Conservation (phyloP, 805 yeast genomes). For the Candida methanosorbosa region DNA sequence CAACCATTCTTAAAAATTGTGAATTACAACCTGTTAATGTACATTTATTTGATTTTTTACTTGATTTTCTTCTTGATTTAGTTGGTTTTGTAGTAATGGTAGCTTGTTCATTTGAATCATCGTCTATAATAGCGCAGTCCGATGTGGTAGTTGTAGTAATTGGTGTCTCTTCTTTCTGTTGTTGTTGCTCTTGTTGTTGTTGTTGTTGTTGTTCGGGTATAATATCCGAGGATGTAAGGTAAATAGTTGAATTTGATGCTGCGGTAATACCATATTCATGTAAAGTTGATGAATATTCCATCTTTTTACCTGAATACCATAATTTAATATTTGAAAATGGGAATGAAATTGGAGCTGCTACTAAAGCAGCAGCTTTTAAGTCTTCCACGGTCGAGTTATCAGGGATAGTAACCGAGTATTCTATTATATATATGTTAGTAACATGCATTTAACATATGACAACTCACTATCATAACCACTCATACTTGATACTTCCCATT, state of each 20-base stretch:
- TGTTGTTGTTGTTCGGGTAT: background rate
- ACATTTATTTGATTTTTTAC: constrained; percentile 36
- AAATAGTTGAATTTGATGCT: constrained; percentile 18
- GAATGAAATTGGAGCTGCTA: constrained; percentile 22
- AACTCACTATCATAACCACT: background rate
- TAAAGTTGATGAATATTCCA: constrained; percentile 19
- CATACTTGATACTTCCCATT: too few species aligned
- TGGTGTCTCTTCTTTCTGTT: background rate
- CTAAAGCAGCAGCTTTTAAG: constrained; percentile 36
- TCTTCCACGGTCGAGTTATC: constrained; percentile 45
- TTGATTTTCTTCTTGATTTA: constrained; percentile 23
- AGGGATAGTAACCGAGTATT: constrained; percentile 38
- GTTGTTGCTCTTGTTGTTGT: background rate
- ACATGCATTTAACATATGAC: too few species aligned
- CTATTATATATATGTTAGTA: too few species aligned
- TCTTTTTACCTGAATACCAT: constrained; percentile 24
- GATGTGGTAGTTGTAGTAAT: constrained; percentile 1
- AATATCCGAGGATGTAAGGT: constrained; percentile 14
- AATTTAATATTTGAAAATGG: constrained; percentile 11
- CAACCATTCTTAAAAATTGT: constrained; percentile 60
- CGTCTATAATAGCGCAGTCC: constrained; percentile 11
- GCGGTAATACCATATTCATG: constrained; percentile 19
- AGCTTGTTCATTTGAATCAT: constrained; percentile 6
- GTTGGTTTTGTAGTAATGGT: constrained; percentile 6
- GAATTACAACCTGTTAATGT: constrained; percentile 52